Evolutionary conservation across 2,329 filamentous ascomycete genomes (phyloP).

Genomic region (Leptographium radiaticola): DNA sequence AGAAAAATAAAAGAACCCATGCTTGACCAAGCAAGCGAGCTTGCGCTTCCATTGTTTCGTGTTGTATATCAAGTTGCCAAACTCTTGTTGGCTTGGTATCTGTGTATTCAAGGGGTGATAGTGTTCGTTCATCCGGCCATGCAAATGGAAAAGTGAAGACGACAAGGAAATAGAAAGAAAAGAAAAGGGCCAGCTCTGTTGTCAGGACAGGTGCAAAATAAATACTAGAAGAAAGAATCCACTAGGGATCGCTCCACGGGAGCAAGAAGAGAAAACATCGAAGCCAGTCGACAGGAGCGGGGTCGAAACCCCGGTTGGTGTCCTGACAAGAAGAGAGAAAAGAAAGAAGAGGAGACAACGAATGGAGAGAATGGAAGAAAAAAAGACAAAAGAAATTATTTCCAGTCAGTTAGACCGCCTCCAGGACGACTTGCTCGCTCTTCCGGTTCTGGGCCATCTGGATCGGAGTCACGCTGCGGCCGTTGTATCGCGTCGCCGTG

Average conservation of each 20-base stretch:
- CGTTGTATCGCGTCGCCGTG: not conserved
- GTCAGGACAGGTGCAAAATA: not conserved
- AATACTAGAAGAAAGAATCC: not conserved
- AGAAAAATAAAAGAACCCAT: not conserved
- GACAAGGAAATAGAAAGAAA: not conserved
- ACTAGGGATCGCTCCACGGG: not conserved
- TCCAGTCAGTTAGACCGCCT: slow-evolving; percentile 21
- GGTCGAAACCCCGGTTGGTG: too few species aligned
- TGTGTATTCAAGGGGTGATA: not conserved
- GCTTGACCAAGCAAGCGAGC: not conserved
- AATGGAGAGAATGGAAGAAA: slow-evolving; percentile 1
- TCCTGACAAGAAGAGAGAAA: not conserved
- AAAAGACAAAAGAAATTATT: not conserved
- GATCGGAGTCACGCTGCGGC: not conserved
- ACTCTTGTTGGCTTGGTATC: not conserved
- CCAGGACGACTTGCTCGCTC: slow-evolving; percentile 41
- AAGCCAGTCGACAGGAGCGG: not conserved
- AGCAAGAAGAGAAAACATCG: not conserved
- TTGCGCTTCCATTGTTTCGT: not conserved
- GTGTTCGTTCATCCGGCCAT: not conserved
- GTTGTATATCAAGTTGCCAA: not conserved
- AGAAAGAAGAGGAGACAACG: not conserved
- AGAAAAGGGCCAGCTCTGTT: not conserved
- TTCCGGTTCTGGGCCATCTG: slow-evolving; percentile 29
- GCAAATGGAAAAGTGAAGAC: not conserved